These are phyloP conservation scores for Dentipellis fragilis DNA, from an alignment of 768 basidiomycete species.

Conservation along the genomic window DNA sequence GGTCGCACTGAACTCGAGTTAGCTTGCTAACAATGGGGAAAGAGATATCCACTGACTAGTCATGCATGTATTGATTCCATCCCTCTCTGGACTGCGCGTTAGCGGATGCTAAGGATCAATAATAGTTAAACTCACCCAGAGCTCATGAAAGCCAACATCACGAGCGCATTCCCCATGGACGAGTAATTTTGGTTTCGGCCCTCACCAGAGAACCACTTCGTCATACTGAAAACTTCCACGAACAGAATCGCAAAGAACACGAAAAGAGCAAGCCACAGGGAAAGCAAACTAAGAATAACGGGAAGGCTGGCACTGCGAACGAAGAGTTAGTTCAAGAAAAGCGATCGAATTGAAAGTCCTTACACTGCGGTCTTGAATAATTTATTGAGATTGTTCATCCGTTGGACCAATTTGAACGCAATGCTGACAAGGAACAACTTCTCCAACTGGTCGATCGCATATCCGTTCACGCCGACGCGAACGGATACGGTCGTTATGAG, in stretches of 20 bases:
- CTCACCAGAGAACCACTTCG: constrained; percentile 71
- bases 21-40: neutral
- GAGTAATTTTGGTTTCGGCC: constrained; percentile 68
- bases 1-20: constrained; percentile 41
- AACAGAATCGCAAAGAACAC: constrained; percentile 84
- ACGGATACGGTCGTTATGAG: constrained; percentile 76
- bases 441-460: constrained; percentile 56
- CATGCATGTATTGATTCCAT: constrained; percentile 98
- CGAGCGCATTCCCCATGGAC: constrained; percentile 64
- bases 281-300: constrained; percentile 73
- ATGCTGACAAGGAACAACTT: constrained; percentile 91
- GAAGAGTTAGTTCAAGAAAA: neutral
- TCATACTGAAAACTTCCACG: constrained; percentile 86
- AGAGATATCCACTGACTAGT: constrained; percentile 53
- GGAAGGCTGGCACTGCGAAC: constrained; percentile 67
- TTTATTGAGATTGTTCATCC: constrained; percentile 81
- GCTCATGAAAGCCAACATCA: constrained; percentile 90
- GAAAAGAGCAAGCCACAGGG: constrained; percentile 85
- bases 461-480: constrained; percentile 40
- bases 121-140: constrained; percentile 57
- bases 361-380: constrained; percentile 95
- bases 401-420: constrained; percentile 88
- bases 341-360: constrained; percentile 21
- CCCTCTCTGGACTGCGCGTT: constrained; percentile 52
- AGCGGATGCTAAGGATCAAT: neutral